Evolutionary conservation across 495 filamentous ascomycete genomes (phyloP).

Genomic region (Stereocaulon alpinum): DNA sequence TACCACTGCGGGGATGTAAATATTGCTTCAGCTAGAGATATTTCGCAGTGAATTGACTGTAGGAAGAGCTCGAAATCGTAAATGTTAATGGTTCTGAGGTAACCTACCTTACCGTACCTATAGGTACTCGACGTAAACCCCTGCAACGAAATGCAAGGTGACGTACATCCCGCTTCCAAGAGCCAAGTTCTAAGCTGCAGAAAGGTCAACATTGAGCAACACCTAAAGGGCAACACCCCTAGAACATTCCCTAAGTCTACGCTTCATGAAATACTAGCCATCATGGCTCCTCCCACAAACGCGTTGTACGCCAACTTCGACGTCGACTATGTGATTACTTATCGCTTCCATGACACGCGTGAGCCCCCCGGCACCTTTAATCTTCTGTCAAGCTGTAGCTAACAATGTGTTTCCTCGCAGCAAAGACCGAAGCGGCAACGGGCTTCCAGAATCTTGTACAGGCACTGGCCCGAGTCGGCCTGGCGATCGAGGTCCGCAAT

Average conservation of each 20-base stretch:
- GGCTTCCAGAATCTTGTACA: constrained; percentile 67
- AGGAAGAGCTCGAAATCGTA: too few relatives aligned
- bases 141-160: neutral
- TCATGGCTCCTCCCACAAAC: constrained; percentile 18
- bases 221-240: neutral
- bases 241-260: neutral
- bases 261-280: neutral
- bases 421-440: constrained; percentile 53
- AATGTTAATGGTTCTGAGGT: too few relatives aligned
- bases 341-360: constrained; percentile 59
- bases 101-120: too few relatives aligned
- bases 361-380: constrained; percentile 16
- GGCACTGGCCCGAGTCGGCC: constrained; percentile 59
- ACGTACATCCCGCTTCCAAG: neutral
- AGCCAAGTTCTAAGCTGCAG: neutral
- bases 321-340: constrained; percentile 91
- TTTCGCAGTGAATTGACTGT: too few relatives aligned
- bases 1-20: neutral
- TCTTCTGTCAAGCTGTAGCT: neutral
- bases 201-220: neutral
- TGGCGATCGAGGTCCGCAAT: constrained; percentile 75
- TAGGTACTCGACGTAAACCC: too few relatives aligned
- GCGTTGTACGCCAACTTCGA: constrained; percentile 46
- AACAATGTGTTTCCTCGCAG: constrained; percentile 32
- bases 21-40: too few relatives aligned